These are phyloP conservation scores for Dioscorea dumetorum DNA, from an alignment of 106 monocot species.

Conservation along the genomic window DNA sequence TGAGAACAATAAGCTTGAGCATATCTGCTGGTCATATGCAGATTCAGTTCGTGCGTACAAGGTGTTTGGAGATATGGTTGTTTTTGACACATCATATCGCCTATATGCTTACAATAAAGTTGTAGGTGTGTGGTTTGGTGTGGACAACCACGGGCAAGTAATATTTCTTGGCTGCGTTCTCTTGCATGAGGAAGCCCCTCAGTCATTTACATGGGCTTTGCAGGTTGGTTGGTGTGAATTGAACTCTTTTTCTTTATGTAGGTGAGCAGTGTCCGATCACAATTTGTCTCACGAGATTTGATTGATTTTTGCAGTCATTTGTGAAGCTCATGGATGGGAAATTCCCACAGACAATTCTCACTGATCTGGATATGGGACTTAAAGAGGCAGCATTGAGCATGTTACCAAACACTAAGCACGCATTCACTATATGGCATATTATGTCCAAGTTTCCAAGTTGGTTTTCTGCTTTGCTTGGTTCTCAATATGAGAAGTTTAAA, in stretches of 20 bases:
- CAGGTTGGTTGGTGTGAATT: constrained; percentile 35
- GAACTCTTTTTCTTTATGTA: background rate
- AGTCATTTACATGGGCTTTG: constrained; percentile 62
- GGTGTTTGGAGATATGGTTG: constrained; percentile 67
- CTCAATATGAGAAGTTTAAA: constrained; percentile 63
- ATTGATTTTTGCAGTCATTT: constrained; percentile 48
- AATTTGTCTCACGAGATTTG: too few relatives aligned
- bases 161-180: constrained; percentile 72
- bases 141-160: constrained; percentile 70
- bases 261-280: background rate
- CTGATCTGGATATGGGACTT: constrained; percentile 50
- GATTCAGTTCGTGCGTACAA: constrained; percentile 58
- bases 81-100: constrained; percentile 56
- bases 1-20: constrained; percentile 60
- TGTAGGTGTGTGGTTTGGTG: constrained; percentile 62
- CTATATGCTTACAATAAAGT: constrained; percentile 51
- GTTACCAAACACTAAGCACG: constrained; percentile 57
- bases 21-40: constrained; percentile 74
- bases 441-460: constrained; percentile 58
- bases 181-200: constrained; percentile 53
- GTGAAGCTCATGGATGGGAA: constrained; percentile 63
- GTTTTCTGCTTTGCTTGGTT: constrained; percentile 48
- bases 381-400: constrained; percentile 40
- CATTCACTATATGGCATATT: constrained; percentile 45
- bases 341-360: constrained; percentile 56